A percentile compares a stretch with the other conserved stretches of the same genome.
Evolutionary conservation across 139 green algal species (phyloP).

Genomic region (Pseudopediastrum boryanum): DNA sequence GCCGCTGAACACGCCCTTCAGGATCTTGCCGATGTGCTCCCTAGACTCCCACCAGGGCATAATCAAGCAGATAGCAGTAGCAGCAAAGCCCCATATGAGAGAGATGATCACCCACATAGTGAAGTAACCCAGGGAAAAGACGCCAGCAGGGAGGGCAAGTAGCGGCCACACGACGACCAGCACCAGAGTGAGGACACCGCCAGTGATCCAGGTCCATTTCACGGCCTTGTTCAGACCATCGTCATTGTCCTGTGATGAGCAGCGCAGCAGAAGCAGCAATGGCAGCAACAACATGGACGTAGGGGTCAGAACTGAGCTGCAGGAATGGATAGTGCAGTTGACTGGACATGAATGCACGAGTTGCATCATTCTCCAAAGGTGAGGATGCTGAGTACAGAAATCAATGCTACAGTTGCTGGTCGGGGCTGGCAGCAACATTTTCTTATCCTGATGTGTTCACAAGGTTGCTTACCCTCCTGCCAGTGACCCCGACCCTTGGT

Average conservation of each 20-base stretch:
- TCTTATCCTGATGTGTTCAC: no score
- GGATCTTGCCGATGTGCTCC: constrained; percentile 44
- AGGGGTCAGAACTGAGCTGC: neutral
- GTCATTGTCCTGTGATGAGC: neutral
- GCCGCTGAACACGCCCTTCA: constrained; percentile 11
- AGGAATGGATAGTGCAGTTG: no score
- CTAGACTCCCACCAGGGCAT: constrained; percentile 69
- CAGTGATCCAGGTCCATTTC: constrained; percentile 56
- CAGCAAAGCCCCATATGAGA: constrained; percentile 73
- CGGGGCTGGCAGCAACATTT: no score
- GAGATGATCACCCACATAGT: constrained; percentile 73
- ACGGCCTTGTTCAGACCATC: constrained; percentile 17
- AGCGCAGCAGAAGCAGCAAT: constrained; percentile 9
- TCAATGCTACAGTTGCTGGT: no score
- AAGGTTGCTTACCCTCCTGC: no score
- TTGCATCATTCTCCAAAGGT: no score
- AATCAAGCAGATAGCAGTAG: constrained; percentile 59
- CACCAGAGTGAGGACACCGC: constrained; percentile 60
- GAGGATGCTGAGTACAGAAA: no score
- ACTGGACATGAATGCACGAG: no score
- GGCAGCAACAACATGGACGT: neutral
- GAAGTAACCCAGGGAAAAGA: constrained; percentile 60
- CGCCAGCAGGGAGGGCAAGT: constrained; percentile 64
- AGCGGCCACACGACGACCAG: constrained; percentile 74
- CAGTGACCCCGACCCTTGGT: no score